Evolutionary conservation across 495 filamentous ascomycete species (phyloP), one percentile per base, ranked within the genome.

Genomic region (Penicillium diatomitis): DNA sequence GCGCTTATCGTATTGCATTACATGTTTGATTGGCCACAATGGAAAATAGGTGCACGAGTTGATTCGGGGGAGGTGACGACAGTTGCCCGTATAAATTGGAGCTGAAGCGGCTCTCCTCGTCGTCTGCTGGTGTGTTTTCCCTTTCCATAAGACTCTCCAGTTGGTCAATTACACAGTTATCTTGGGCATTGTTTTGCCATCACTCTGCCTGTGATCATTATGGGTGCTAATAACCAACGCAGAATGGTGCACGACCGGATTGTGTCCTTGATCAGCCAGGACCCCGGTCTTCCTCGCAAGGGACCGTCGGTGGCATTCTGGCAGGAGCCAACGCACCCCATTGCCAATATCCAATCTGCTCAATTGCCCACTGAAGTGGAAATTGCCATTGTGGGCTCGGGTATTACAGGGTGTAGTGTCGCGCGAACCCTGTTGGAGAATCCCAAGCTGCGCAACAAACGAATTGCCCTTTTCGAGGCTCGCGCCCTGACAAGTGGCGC

Each of bases 341-440:
- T 51, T 12, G 29, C 34, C 33, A 45, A 4, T 3, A 40, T 32
- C 5, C 41, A 51, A n/a, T 51, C 48, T 34, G n/a, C 10, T 1
- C 32, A 45, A 29, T 36, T 51, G 29, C 48, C 48, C 10, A 6
- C 33, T 7, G 11, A 39, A n/a, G 30, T 32, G 5, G 48, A 51
- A 5, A 39, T 51, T 46, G 48, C 41, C 41, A 51, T 51, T 8
- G 30, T 51, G 32, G 48, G 48, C 28, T 51, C 48, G 10, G 48
- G 48, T 20, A 40, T 51, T 6, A 45, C 48, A 11, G 48, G 41
- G 6, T 51, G 48, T 29, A 46, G 48, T 31, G 42, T 40, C 4
- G 30, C 42, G 7, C 32, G 44, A 9, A 40, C 41, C 6, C n/a
- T 51, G 0, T 29, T 51, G 34, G 32, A 30, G 20, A 38, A 40